Evolutionary conservation across 257 asterid species (phyloP).

Genomic region (Scutellaria baicalensis): DNA sequence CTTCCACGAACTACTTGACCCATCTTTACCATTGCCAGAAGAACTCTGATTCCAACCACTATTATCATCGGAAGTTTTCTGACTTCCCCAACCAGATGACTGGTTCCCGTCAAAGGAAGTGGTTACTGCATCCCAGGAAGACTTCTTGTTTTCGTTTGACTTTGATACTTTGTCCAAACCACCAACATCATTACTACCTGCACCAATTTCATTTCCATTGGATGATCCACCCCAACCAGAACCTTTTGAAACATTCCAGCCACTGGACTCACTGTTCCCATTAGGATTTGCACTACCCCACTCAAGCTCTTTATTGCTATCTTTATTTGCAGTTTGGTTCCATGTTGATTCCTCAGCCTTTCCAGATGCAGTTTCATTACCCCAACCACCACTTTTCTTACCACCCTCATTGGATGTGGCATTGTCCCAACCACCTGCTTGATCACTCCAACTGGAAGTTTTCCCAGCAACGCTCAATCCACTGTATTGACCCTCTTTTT

Average conservation of each 20-base stretch:
- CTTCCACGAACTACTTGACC: conserved; percentile 28
- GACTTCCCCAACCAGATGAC: conserved; percentile 35
- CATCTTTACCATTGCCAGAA: conserved; percentile 15
- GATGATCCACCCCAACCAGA: conserved; percentile 41
- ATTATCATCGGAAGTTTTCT: conserved; percentile 27
- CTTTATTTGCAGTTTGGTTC: conserved; percentile 23
- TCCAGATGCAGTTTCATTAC: conserved; percentile 10
- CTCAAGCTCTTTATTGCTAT: conserved; percentile 16
- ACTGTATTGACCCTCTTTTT: conserved; percentile 13
- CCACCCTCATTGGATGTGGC: conserved; percentile 7
- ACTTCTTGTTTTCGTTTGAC: conserved; percentile 17
- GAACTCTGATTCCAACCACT: conserved; percentile 20
- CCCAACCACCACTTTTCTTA: conserved; percentile 26
- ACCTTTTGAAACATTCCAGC: no score
- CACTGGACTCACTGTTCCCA: conserved; percentile 9
- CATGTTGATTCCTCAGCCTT: conserved; percentile 12
- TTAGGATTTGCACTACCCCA: conserved; percentile 14
- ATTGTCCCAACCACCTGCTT: conserved; percentile 28
- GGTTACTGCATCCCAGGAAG: conserved; percentile 26
- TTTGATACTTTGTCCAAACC: conserved; percentile 29
- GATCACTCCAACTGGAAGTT: conserved; percentile 20
- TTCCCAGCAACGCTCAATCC: conserved; percentile 23
- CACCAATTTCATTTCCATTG: conserved; percentile 24
- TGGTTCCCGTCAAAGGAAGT: conserved; percentile 27
- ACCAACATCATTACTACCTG: conserved; percentile 19